phyloP scores from a whole-genome alignment of 2,329 filamentous ascomycete species.

The Lasiodiplodia citricola region DNA sequence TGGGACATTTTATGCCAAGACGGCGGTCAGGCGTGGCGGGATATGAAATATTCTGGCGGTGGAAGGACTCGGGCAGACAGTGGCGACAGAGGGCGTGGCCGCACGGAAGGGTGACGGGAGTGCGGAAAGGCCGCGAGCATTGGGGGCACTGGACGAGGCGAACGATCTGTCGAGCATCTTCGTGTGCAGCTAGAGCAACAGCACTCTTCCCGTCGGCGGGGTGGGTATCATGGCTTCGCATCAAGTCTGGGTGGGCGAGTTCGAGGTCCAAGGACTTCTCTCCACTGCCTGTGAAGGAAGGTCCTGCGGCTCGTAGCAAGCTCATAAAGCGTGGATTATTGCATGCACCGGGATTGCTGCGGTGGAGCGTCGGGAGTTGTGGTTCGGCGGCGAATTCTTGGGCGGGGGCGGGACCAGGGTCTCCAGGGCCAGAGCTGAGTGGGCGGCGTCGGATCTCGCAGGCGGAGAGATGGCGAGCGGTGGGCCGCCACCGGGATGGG shows the following conservation, averaged over 20 bases:
- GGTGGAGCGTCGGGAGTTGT: neutral
- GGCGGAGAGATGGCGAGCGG: neutral
- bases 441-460: constrained; percentile 15
- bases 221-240: constrained; percentile 47
- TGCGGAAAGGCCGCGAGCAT: constrained; percentile 71
- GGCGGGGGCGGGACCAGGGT: constrained; percentile 18
- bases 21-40: constrained; percentile 70
- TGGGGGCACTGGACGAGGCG: constrained; percentile 77
- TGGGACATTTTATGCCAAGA: constrained; percentile 76
- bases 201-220: constrained; percentile 40
- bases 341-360: constrained; percentile 14
- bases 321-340: constrained; percentile 40
- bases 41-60: constrained; percentile 76
- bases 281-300: constrained; percentile 39
- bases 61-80: constrained; percentile 72
- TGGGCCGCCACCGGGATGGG: constrained; percentile 11
- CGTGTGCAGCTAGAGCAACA: constrained; percentile 53
- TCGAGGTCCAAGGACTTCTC: constrained; percentile 40
- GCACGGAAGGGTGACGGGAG: constrained; percentile 80
- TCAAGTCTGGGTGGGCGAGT: constrained; percentile 44
- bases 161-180: constrained; percentile 68
- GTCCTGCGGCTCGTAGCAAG: constrained; percentile 40
- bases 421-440: neutral
- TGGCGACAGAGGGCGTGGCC: constrained; percentile 76
- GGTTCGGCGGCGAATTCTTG: neutral